Base-by-base conservation (phyloP, 129 eudicot species). In the Arctium lappa region DNA sequence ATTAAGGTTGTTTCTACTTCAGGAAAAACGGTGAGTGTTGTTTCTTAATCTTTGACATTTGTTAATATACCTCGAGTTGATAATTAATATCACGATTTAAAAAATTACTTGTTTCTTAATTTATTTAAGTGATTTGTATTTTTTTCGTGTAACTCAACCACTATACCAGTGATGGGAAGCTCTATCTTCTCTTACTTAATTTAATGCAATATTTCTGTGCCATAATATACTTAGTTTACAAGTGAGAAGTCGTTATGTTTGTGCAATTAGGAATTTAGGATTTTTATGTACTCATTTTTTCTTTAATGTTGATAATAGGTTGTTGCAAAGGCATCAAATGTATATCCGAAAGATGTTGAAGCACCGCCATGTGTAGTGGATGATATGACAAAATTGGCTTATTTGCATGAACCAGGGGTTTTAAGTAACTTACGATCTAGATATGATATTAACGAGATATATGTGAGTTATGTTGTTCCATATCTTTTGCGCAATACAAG, bases 401-500 rank as follows among this genome's bases (percentile, higher is more conserved):
- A 94, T 89, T 89, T 94, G 89, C 98, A 94, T 72, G 98, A 94
- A 80, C 98, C 98, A 29, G 98, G 98, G 38, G 94, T 91, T 85
- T 81, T 94, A 74, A 81, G 88, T 77, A 94, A 94, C 87, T 82
- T 94, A 76, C 89, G 86, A 79, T 90, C 94, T 73, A 91, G 98
- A 94, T 94, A 94, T 74, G 98, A 94, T 74, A 94, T 91, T 32
- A 94, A 94, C 75, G 98, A 94, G 81, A 94, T 94, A 86, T 92
- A 94, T 83, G 98, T 94, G 72, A 92, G 98, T 89, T 27, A 16
- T 40, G 13, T n/a, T 34, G 30, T 81, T 73, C 48, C 71, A 34
- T 76, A 50, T 31, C 39, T 29, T 11, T 62, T 53, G 69, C 18
- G 66, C 6, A 34, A 42, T 62, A 31, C 36, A 46, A 8, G 39